Evolutionary conservation across 2,329 filamentous ascomycete species (phyloP), one percentile per base, ranked within the genome.

Genomic region (Lasiodiplodia gonubiensis): DNA sequence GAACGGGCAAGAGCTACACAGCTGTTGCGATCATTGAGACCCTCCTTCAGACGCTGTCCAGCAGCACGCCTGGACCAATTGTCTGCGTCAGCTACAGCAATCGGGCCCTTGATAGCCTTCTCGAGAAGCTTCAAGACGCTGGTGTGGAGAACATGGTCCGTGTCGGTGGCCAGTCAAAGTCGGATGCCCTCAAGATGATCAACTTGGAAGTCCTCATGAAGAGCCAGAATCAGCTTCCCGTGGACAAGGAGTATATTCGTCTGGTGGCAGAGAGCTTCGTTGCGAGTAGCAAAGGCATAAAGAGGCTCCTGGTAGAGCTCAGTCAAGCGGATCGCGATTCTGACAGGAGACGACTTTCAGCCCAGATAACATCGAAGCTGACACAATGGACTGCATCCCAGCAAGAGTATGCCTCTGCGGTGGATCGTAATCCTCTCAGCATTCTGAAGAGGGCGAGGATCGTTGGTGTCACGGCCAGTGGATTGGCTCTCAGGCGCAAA

Each of bases 1-100:
- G 90, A 0, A 92, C 90, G 0, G 90, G 90, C 0, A 92, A 92
- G 73, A 86, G 82, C 4, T 91, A 85, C 70, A 82, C 85, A 0
- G 89, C 89, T 4, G 81, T 87, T 1, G 81, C 84, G 51, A 74
- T 91, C 23, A 83, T 90, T 68, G 84, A 85, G 68, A 81, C 83
- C 0, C 73, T 90, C 6, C 72, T 90, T 80, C 6, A 83, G 80
- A 75, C 77, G 66, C 78, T 75, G 35, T 46, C 69, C 0, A 72
- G 70, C 27, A 76, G 70, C 0, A 60, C 72, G 0, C 69, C 85
- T 0, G 82, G 83, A 0, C 84, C 83, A 0, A 81, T 86, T 7
- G 69, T 86, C 74, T 12, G 72, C 76, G 73, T 76, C 0, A 83
- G 79, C 68, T 84, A 83, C 67, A 85, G 83, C 0, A 86, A 86